Evolutionary conservation across 208 protist genomes (phyloP), one percentile per base, ranked within the genome.

Genomic region (Blechomonas ayalai): DNA sequence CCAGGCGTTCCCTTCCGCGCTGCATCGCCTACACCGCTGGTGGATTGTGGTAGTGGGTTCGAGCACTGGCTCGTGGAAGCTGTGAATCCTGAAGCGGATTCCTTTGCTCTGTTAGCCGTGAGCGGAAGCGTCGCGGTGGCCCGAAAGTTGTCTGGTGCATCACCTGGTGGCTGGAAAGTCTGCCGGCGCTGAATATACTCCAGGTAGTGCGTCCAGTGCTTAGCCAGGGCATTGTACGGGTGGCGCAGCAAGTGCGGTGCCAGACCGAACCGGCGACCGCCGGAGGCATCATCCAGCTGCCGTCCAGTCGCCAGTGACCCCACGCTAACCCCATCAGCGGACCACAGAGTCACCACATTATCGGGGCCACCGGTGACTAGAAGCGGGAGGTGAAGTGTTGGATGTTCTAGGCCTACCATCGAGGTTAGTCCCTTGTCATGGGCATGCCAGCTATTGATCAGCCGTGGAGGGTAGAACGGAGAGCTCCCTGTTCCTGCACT

Each of bases 221-320:
- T n/a, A 18, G 3, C 29, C 6, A 39, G 49, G 4, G 15, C 43
- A 8, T 4, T n/a, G 12, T 29, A 6, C 22, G 27, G 41, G 15
- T 34, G 37, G 1, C 28, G 10, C 35, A 63, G 40, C 2, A 57
- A 19, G 43, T 73, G 73, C 13, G 67, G 54, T 0, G 20, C 45
- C 20, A 82, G 58, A 2, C 47, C 52, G 41, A 64, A 73, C 24
- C 62, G 67, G 9, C 39, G 37, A 28, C 73, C 67, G 25, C 54
- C 44, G 8, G 49, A 58, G 36, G 34, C 27, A 16, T 52, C 66
- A 54, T 75, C 67, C 23, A 51, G 34, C 37, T 73, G 58, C 13
- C 74, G 68, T 2, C 69, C 74, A 10, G 52, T 67, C n/a, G 68
- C 55, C 1, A 79, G 23, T 18, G 59, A 61, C 13, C 74, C 74